phyloP scores from a whole-genome alignment of 1,284 basidiomycete genomes.

The Austroboletus rostrupii region DNA sequence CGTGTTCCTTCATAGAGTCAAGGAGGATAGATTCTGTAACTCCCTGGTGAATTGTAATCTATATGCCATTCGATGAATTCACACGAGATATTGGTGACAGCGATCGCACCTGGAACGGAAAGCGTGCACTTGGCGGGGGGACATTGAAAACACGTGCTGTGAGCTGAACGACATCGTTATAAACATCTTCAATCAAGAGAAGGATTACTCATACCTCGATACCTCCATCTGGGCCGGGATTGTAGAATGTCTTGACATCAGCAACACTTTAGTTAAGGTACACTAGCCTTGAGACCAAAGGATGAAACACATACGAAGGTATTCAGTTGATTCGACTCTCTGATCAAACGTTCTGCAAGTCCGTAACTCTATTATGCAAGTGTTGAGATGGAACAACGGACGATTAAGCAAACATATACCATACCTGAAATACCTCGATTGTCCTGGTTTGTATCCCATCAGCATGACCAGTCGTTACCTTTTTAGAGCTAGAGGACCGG shows the following conservation, averaged over 20 bases:
- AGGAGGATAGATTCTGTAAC: conserved; percentile 65
- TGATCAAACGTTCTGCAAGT: background rate
- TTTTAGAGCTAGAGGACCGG: conserved; percentile 40
- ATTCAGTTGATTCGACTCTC: background rate
- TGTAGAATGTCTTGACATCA: conserved; percentile 59
- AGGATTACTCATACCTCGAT: conserved; percentile 44
- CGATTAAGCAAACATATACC: background rate
- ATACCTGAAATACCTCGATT: background rate
- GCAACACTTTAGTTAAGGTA: background rate
- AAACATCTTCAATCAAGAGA: background rate
- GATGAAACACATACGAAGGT: background rate
- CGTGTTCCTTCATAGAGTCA: conserved; percentile 51
- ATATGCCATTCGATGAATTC: background rate
- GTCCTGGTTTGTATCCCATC: background rate
- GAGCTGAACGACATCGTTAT: conserved; percentile 34
- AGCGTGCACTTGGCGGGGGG: conserved; percentile 53
- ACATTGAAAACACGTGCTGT: conserved; percentile 57
- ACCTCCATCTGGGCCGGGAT: conserved; percentile 48
- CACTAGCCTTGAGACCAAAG: conserved; percentile 36
- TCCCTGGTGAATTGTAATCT: conserved; percentile 72
- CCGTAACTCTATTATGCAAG: conserved; percentile 32
- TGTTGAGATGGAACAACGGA: background rate
- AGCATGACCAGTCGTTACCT: conserved; percentile 65
- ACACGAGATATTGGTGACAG: background rate
- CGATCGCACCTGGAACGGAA: conserved; percentile 53